Evolutionary conservation across 176 grass and related monocot genomes (phyloP), one percentile per base, ranked within the genome.

Genomic region (Urochloa ruziziensis): DNA sequence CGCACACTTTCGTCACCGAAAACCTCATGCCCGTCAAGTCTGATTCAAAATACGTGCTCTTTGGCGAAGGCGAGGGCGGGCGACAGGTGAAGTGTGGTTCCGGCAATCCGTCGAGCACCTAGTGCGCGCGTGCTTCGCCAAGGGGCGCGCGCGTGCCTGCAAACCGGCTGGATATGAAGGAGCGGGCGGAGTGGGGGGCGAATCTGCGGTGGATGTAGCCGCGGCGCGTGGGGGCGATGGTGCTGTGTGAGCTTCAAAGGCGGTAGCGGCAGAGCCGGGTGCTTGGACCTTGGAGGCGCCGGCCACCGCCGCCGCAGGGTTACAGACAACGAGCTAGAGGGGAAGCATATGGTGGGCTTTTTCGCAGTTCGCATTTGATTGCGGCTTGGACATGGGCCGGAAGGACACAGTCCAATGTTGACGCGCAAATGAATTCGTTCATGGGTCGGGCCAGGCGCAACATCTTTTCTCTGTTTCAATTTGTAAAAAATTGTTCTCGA

Each of bases 1-100:
- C 27, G 16, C 77, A 89, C 25, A 81, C 69, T 58, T 89, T 75
- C 37, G 70, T 85, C 82, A 85, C 82, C 4, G 61, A 60, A 51
- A 89, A 89, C 62, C 33, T 78, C 87, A 89, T 89, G 48, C 4
- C 13, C 40, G 39, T 80, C 0, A 6, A 62, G 12, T 32, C 16
- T 14, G 1, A 0, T 15, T 74, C 33, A 40, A 39, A 24, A 3
- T 19, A 21, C 29, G 10, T 32, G 23, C 8, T 29, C 49, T 9
- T 10, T 5, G 14, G 62, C 43, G 18, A 5, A 52, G 43, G 32
- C 30, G 7, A 1, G 6, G 42, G 28, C 27, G 35, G 12, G n/a
- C 23, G 24, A 7, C 15, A 30, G 23, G 15, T 0, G 36, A 44
- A 2, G 19, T 23, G 7, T 19, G 25, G 67, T 30, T 61, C 39